Evolutionary conservation across 192 early-diverging fungal species (phyloP), one percentile per base, ranked within the genome.

Genomic region (Backusella sp.): DNA sequence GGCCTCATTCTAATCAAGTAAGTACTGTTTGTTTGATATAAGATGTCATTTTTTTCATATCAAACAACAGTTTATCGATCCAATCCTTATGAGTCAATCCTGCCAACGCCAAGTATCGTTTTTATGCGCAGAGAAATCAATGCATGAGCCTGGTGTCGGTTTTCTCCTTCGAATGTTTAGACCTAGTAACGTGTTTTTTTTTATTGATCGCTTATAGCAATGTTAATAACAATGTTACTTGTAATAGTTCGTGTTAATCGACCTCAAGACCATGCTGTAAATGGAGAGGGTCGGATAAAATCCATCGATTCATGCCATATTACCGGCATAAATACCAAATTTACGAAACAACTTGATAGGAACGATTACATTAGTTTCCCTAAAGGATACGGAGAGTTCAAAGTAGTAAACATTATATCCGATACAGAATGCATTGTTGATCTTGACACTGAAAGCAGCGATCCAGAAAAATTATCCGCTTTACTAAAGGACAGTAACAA

Each of bases 111-210:
- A 88, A 36, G 91, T 95, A 21, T 94, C 89, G 39, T 95, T 94
- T 75, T 68, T 96, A 59, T 88, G 88, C 52, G 95, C 96, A 15
- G 93, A 93, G 74, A 95, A 94, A 75, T 94, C 92, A 37, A 97
- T 97, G 95, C 88, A 92, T 36, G 91, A 91, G 79, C 82, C 80
- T 79, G 92, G 89, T 72, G 94, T 99, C 68, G 98, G 96, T 3
- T 79, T 89, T 65, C 91, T 97, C 76, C 94, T 91, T 30, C 80
- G 92, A 15, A 77, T 84, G 7, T 71, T 97, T 71, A 87, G 92
- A 59, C 91, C 95, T 14, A 98, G 93, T 93, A 83, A 80, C 87
- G 12, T 44, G 17, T 32, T 41, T 34, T 62, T 30, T 52, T 36
- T 11, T 39, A 39, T 39, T 1, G 42, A 30, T n/a, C 4, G 36